A percentile compares a stretch with the other conserved stretches of the same genome.
Evolutionary conservation across 2,329 filamentous ascomycete species (phyloP).

Genomic region (Curvularia sp.): DNA sequence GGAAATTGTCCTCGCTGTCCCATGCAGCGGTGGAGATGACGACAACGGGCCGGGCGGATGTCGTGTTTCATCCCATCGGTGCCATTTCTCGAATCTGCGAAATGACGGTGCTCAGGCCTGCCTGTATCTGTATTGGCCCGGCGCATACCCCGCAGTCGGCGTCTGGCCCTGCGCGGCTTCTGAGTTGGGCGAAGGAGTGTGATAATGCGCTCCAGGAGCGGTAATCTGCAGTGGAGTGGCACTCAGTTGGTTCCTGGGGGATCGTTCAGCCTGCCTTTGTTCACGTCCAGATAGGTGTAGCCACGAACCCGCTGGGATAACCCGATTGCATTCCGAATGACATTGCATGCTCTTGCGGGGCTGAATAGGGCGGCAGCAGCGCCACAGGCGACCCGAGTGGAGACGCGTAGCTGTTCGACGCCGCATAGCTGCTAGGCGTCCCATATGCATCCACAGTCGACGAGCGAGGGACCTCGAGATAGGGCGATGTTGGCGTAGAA

Average conservation of each 20-base stretch:
- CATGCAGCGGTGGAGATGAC: conserved; percentile 7
- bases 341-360: conserved; percentile 52
- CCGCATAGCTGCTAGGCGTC: conserved; percentile 40
- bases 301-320: conserved; percentile 55
- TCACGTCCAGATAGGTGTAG: conserved; percentile 54
- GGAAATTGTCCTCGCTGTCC: conserved; percentile 9
- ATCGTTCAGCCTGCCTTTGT: conserved; percentile 51
- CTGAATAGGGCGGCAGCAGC: conserved; percentile 45
- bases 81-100: conserved; percentile 8
- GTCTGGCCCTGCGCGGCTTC: conserved; percentile 26
- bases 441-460: conserved; percentile 39
- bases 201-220: conserved; percentile 38
- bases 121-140: conserved; percentile 34
- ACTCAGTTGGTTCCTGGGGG: conserved; percentile 52
- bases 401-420: conserved; percentile 45
- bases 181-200: conserved; percentile 28
- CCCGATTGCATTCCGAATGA: conserved; percentile 51
- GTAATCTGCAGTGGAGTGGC: conserved; percentile 31
- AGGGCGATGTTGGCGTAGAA: conserved; percentile 50
- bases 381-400: conserved; percentile 49
- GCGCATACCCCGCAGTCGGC: conserved; percentile 26
- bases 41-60: conserved; percentile 12
- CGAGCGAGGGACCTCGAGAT: conserved; percentile 56
- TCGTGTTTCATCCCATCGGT: conserved; percentile 12
- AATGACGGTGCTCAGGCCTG: conserved; percentile 19